Percentiles rank a stretch among this genome's conserved stretches.
These are phyloP conservation scores for Adansonia grandidieri DNA, from an alignment of 441 rosid genomes.

Conservation along the genomic window DNA sequence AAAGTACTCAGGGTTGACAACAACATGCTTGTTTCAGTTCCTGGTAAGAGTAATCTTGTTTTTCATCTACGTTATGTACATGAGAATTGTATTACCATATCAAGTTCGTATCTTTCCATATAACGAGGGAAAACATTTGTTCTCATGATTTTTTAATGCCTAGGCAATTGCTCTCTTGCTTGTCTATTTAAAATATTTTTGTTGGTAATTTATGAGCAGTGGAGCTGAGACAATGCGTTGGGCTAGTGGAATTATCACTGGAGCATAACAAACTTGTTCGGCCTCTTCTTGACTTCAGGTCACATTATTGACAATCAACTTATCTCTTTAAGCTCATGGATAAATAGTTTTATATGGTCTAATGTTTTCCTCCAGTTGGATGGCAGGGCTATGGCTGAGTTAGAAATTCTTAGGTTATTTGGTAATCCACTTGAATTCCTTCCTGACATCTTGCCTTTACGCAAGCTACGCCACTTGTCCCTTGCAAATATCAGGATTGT, in stretches of 20 bases:
- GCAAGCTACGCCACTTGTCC: conserved; percentile 87
- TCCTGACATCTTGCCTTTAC: conserved; percentile 91
- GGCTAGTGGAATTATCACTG: conserved; percentile 81
- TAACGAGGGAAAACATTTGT: conserved; percentile 9
- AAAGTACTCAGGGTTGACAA: conserved; percentile 79
- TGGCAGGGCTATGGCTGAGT: conserved; percentile 89
- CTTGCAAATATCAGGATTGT: conserved; percentile 90
- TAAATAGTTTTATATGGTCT: conserved; percentile 38
- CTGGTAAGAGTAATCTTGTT: conserved; percentile 60
- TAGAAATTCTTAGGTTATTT: conserved; percentile 83
- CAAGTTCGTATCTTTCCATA: conserved; percentile 5
- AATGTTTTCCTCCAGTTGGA: conserved; percentile 48
- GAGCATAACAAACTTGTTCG: conserved; percentile 94
- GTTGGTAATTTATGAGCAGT: conserved; percentile 55
- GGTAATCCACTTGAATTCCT: conserved; percentile 98
- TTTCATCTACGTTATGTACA: neutral
- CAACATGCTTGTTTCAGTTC: conserved; percentile 85
- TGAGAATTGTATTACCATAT: conserved; percentile 20
- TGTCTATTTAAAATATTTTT: conserved; percentile 31
- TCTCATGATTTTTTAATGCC: conserved; percentile 3
- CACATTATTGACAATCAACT: conserved; percentile 34
- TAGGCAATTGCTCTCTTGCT: conserved; percentile 19
- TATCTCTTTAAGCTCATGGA: conserved; percentile 23
- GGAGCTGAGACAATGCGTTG: conserved; percentile 84
- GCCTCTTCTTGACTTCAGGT: conserved; percentile 99